Conservation (phyloP, 1,139 yeast genomes). For the Martiniozyma asiatica region DNA sequence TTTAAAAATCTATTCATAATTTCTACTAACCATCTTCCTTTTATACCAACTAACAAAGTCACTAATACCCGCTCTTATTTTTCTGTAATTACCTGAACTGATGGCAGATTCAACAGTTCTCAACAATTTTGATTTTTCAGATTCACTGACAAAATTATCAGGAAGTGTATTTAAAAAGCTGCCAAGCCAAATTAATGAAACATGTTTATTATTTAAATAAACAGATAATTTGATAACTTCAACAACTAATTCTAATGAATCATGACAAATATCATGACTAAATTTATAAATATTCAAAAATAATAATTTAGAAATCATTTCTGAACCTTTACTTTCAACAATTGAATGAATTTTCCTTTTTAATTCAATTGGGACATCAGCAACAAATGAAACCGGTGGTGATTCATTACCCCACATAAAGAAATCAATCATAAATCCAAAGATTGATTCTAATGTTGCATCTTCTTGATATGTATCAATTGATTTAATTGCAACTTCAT, state of each 20-base stretch:
- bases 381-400: slow-evolving; percentile 68
- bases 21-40: slow-evolving; percentile 44
- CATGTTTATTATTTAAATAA: slow-evolving; percentile 19
- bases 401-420: slow-evolving; percentile 72
- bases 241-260: slow-evolving; percentile 64
- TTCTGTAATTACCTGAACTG: slow-evolving; percentile 57
- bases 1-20: slow-evolving; percentile 3
- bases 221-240: slow-evolving; percentile 44
- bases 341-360: slow-evolving; percentile 34
- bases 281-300: slow-evolving; percentile 62
- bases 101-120: slow-evolving; percentile 48
- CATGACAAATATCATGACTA: slow-evolving; percentile 59
- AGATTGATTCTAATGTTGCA: slow-evolving; percentile 58
- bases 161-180: slow-evolving; percentile 38
- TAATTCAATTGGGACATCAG: slow-evolving; percentile 41
- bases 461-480: slow-evolving; percentile 46
- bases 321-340: slow-evolving; percentile 42
- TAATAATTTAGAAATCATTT: slow-evolving; percentile 42
- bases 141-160: slow-evolving; percentile 41
- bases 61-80: slow-evolving; percentile 56
- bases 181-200: slow-evolving; percentile 49
- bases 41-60: slow-evolving; percentile 79
- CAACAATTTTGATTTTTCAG: slow-evolving; percentile 53
- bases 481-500: slow-evolving; percentile 49
- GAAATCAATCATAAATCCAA: slow-evolving; percentile 70